phyloP scores from a whole-genome alignment of 2,329 filamentous ascomycete species.

The Penicillium sclerotiorum region DNA sequence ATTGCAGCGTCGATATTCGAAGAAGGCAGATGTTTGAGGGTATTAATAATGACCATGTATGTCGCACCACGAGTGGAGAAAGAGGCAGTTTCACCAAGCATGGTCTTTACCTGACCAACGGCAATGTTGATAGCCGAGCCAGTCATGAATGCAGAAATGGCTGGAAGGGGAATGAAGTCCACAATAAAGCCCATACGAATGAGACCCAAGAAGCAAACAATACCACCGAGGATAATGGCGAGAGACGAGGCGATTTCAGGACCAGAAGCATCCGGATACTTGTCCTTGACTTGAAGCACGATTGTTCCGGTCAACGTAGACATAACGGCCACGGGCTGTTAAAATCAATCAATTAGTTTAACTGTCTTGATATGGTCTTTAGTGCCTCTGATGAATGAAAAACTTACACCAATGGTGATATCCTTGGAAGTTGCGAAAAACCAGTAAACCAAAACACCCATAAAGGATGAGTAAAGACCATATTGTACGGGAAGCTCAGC shows the following conservation, averaged over 20 bases:
- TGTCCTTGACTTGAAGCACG: constrained; percentile 63
- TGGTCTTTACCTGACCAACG: constrained; percentile 75
- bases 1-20: constrained; percentile 80
- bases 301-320: constrained; percentile 87
- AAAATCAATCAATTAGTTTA: constrained; percentile 1
- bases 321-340: constrained; percentile 81
- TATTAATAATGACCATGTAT: constrained; percentile 82
- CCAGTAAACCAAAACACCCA: constrained; percentile 94
- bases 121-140: constrained; percentile 90
- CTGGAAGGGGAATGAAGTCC: constrained; percentile 86
- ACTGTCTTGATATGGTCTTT: not conserved
- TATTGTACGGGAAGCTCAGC: constrained; percentile 78
- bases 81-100: constrained; percentile 71
- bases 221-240: constrained; percentile 73
- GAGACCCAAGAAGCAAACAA: constrained; percentile 78
- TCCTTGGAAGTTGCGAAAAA: constrained; percentile 98
- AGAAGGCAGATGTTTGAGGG: constrained; percentile 68
- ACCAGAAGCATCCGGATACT: constrained; percentile 57
- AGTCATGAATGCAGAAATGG: constrained; percentile 95
- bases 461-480: constrained; percentile 92
- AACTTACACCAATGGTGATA: constrained; percentile 63
- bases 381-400: constrained; percentile 5
- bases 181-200: constrained; percentile 85
- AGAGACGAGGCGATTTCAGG: constrained; percentile 77
- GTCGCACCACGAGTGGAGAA: constrained; percentile 77